These are phyloP conservation scores for Seminavis robusta DNA, from an alignment of 108 stramenopile genomes.

Conservation along the genomic window DNA sequence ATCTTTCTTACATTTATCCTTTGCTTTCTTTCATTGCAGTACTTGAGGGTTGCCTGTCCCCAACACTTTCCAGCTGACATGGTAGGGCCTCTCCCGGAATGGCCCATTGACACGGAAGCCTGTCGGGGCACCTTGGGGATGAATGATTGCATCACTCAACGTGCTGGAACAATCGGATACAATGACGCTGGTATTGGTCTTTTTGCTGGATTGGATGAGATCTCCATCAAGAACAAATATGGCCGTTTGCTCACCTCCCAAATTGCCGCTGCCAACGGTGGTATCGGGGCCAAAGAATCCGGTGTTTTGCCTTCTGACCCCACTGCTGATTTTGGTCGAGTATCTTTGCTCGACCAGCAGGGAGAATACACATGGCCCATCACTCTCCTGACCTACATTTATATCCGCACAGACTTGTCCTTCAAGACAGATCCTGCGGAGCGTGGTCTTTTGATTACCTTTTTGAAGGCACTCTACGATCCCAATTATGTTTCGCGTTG, in stretches of 20 bases:
- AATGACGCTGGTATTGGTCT: conserved; percentile 79
- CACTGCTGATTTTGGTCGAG: conserved; percentile 32
- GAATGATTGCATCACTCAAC: conserved; percentile 56
- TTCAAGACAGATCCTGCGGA: background rate
- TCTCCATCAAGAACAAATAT: conserved; percentile 61
- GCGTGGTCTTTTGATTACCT: conserved; percentile 18
- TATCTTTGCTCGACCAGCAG: background rate
- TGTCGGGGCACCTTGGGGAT: conserved; percentile 66
- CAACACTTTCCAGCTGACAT: conserved; percentile 55
- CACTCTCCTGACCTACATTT: conserved; percentile 51
- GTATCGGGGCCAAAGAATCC: conserved; percentile 48
- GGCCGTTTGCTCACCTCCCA: conserved; percentile 49
- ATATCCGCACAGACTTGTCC: conserved; percentile 43
- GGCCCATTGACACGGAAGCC: conserved; percentile 38
- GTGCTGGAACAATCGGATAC: conserved; percentile 78
- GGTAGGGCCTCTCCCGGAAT: conserved; percentile 37
- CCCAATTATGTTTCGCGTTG: background rate
- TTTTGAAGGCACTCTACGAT: conserved; percentile 13
- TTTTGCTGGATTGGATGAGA: conserved; percentile 58
- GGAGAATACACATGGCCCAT: conserved; percentile 55
- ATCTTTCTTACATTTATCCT: background rate
- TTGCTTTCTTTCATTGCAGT: conserved; percentile 17
- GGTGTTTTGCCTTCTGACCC: conserved; percentile 23
- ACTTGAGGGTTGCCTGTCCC: conserved; percentile 46
- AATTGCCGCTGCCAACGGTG: conserved; percentile 50